These are phyloP conservation scores for Lepidium africanum DNA, from an alignment of 345 rosid genomes.

Conservation along the genomic window DNA sequence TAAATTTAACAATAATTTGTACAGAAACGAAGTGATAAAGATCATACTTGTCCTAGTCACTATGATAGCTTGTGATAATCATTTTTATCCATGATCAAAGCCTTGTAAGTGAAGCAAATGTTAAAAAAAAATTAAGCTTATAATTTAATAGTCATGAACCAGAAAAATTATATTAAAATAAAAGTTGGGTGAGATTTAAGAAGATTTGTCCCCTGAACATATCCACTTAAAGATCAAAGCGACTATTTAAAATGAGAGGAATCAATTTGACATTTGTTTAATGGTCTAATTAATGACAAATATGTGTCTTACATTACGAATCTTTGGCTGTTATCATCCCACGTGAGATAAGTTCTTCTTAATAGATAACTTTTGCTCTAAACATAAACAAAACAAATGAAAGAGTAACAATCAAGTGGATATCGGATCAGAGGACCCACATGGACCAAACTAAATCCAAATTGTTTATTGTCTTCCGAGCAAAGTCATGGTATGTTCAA, in stretches of 20 bases:
- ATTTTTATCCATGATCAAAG: background rate
- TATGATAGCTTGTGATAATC: background rate
- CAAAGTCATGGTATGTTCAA: background rate
- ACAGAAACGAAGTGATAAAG: background rate
- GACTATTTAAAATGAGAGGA: background rate
- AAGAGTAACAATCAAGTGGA: background rate
- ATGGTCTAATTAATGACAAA: background rate
- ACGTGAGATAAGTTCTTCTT: background rate
- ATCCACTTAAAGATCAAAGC: background rate
- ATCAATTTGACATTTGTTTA: background rate
- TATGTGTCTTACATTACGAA: background rate
- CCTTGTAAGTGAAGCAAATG: background rate
- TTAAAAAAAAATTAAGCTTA: background rate
- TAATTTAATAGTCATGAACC: background rate
- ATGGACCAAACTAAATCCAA: background rate
- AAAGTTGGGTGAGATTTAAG: conserved; percentile 3
- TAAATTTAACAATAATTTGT: background rate
- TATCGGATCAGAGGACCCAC: background rate
- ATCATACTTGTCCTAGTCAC: background rate
- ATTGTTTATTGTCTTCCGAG: background rate
- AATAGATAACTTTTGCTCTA: conserved; percentile 11
- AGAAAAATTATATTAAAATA: background rate
- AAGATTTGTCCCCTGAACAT: background rate
- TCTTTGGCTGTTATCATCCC: background rate
- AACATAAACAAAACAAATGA: background rate